These are phyloP conservation scores for Westerdykella aurantiaca DNA, from an alignment of 2,329 filamentous ascomycete species.

Conservation along the genomic window DNA sequence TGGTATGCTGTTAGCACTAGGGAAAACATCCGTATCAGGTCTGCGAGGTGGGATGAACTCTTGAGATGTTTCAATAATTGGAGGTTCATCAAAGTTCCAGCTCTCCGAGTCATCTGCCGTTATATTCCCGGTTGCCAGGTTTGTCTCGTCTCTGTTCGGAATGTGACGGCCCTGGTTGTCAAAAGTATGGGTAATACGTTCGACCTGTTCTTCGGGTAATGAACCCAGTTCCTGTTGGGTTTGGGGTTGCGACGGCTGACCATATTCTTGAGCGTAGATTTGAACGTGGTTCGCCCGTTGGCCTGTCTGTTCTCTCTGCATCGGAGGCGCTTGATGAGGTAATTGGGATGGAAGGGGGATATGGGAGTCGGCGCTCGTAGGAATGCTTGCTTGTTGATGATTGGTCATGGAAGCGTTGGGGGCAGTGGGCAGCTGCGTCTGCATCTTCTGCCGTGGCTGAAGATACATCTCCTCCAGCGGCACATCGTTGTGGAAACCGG, in stretches of 20 bases:
- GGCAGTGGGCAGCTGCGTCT: slow-evolving; percentile 38
- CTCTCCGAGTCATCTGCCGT: slow-evolving; percentile 58
- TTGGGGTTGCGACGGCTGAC: slow-evolving; percentile 33
- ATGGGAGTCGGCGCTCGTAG: slow-evolving; percentile 38
- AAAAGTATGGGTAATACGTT: slow-evolving; percentile 54
- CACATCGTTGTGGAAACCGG: slow-evolving; percentile 46
- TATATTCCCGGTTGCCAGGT: slow-evolving; percentile 31
- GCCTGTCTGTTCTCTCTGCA: slow-evolving; percentile 40
- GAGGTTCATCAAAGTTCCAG: slow-evolving; percentile 87
- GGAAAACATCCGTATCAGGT: slow-evolving; percentile 84
- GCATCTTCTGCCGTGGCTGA: slow-evolving; percentile 51
- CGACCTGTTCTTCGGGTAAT: slow-evolving; percentile 50
- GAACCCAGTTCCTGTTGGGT: slow-evolving; percentile 38
- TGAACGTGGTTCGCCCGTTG: slow-evolving; percentile 31
- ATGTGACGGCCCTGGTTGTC: slow-evolving; percentile 54
- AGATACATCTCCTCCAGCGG: slow-evolving; percentile 56
- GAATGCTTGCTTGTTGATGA: slow-evolving; percentile 54
- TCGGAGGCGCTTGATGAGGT: slow-evolving; percentile 39
- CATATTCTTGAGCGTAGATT: slow-evolving; percentile 13
- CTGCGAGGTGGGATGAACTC: slow-evolving; percentile 54
- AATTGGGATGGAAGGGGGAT: slow-evolving; percentile 33
- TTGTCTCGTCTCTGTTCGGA: slow-evolving; percentile 40
- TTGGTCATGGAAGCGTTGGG: slow-evolving; percentile 48
- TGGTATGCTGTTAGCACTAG: slow-evolving; percentile 68
- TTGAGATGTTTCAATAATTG: slow-evolving; percentile 51